Base-by-base conservation (phyloP, 345 rosid species). In the Camelina laxa region DNA sequence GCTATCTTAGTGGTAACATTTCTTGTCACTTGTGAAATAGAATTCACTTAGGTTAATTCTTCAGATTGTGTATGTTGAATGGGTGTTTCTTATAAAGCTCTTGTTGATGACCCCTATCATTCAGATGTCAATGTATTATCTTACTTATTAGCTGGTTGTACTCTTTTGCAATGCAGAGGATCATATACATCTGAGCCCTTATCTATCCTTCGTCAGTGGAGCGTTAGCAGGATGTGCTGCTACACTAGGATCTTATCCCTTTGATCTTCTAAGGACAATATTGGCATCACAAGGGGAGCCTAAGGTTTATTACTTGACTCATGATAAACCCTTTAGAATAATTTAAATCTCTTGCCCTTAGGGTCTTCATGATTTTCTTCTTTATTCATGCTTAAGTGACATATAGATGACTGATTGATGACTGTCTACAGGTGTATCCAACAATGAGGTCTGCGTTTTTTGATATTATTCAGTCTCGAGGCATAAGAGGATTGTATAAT, bases 201-300 rank as follows among this genome's bases (percentile, higher is more conserved):
- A 91, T 66, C 73, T 95, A 47, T 87, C 97, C 22, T 95, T 84
- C 54, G 50, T 87, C 60, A 95, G 97, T 54, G 97, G 99, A 73
- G 95, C 93, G 30, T 72, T 92, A 76, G 97, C 99, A 63, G 97
- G 97, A 56, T 95, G 92, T 81, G 90, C 95, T 42, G 99, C 99
- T 76, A 95, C 99, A 5, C 55, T 95, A 79, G 99, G 99, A 61
- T 89, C 99, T n/a, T 95, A 95, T 82, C 99, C 99, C 16, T 95
- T 95, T 78, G 99, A 95, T 87, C 97, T 95, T 75, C 67, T 95
- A 1, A 79, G 99, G 72, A 95, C 99, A 20, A 83, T 95, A 76
- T 72, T 95, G 75, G 97, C 99, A 64, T 95, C 97, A 22, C 99
- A 95, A 61, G 97, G 99, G 47, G 97, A 95, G 81, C 99, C 99